Percentiles rank a stretch among this genome's conserved stretches.
Evolutionary conservation across 2,329 filamentous ascomycete genomes (phyloP).

Genomic region (Fusarium sp.): DNA sequence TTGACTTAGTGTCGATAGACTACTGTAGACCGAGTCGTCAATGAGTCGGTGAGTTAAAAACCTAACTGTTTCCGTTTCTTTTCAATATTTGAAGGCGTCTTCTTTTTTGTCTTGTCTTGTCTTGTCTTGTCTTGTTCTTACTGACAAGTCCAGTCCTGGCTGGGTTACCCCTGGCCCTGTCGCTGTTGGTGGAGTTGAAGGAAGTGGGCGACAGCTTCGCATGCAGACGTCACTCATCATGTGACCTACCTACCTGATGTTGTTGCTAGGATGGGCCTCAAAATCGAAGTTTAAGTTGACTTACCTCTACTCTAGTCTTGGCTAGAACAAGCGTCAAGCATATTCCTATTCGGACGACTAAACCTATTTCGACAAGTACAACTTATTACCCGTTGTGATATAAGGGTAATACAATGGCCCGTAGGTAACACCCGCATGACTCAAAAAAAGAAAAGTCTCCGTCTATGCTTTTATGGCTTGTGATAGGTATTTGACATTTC

Average conservation of each 20-base stretch:
- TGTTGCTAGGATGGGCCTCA: constrained; percentile 8
- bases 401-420: not conserved
- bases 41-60: constrained; percentile 17
- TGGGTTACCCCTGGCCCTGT: constrained; percentile 13
- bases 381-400: not conserved
- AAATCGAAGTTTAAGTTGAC: not conserved
- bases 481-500: constrained; percentile 6
- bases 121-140: not conserved
- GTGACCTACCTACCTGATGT: constrained; percentile 26
- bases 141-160: not conserved
- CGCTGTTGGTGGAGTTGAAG: constrained; percentile 34
- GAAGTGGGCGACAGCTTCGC: constrained; percentile 36
- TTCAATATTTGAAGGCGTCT: not conserved
- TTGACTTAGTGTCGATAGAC: constrained; percentile 4
- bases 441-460: constrained; percentile 24
- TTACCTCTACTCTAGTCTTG: not conserved
- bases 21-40: constrained; percentile 7
- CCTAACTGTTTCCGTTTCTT: not conserved
- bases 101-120: not conserved
- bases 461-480: constrained; percentile 5
- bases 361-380: not conserved
- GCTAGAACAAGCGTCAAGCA: not conserved
- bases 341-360: not conserved
- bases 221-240: constrained; percentile 43
- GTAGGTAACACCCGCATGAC: constrained; percentile 14